Evolutionary conservation across 1,284 basidiomycete species (phyloP), one percentile per base, ranked within the genome.

Genomic region (Sanghuangporus sanghuang): DNA sequence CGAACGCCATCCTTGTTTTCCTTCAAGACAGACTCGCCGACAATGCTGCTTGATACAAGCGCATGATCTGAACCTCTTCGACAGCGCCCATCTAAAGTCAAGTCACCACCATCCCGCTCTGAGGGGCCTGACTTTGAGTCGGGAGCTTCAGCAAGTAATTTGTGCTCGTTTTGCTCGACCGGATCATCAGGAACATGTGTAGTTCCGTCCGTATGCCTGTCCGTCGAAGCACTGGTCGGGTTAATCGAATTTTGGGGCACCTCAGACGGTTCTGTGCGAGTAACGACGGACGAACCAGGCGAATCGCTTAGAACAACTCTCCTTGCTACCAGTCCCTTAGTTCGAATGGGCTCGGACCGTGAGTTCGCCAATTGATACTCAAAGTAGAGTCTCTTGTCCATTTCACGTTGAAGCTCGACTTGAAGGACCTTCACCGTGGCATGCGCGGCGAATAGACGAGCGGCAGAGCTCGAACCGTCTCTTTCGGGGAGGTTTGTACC

Each of bases 401-500:
- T 84, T 74, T 93, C 90, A 3, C 71, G 71, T 66, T 87, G 81
- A 50, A 95, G 73, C 71, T 95, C 92, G 55, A 78, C 77, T 23
- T 83, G 79, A 18, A 95, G 75, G 0, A 79, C 76, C 36, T 82
- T 78, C 8, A 91, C 81, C 0, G 87, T 79, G 38, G 82, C 79
- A 68, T 87, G 81, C 0, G 86, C 85, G 0, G 86, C 76, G 16
- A 86, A 66, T 2, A 90, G 76, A 42, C 90, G 78, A 0, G 83
- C 86, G 21, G 86, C 70, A 1, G 78, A 50, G 48, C 70, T 71
- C 27, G 69, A 66, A 60, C 55, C 35, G 2, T 59, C 52, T 6
- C 42, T 27, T 44, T 62, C 50, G 3, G 27, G 8, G 16, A 21
- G 46, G 9, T n/a, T 12, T 16, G 35, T 8, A 21, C 42, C 44